Percentiles rank a stretch among this genome's conserved stretches.
Evolutionary conservation across 768 basidiomycete genomes (phyloP).

Genomic region (Collybiopsis confluens): DNA sequence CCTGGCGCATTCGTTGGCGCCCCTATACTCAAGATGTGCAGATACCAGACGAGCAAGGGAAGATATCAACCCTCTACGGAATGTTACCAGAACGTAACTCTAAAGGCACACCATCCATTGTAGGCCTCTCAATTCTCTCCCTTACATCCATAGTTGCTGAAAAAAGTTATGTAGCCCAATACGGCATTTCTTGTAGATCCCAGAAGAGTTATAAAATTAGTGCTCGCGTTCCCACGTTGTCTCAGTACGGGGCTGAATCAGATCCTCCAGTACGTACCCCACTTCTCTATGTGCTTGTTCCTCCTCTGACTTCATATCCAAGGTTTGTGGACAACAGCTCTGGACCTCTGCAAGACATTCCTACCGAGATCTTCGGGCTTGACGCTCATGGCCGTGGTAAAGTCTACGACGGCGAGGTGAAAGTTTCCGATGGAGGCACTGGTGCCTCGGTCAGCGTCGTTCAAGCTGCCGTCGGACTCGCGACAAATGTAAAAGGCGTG

Average conservation of each 20-base stretch:
- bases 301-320: background rate
- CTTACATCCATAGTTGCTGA: background rate
- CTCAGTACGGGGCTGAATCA: slow-evolving; percentile 3
- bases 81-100: slow-evolving; percentile 1
- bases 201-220: background rate
- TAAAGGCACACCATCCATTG: background rate
- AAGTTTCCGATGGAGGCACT: background rate
- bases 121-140: background rate
- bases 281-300: background rate
- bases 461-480: background rate
- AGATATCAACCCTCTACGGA: background rate
- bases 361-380: background rate
- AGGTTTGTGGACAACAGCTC: slow-evolving; percentile 2
- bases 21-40: background rate
- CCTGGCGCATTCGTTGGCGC: too few relatives aligned
- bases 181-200: slow-evolving; percentile 8
- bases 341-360: slow-evolving; percentile 2
- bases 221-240: background rate
- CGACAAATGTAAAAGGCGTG: background rate
- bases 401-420: background rate
- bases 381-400: background rate
- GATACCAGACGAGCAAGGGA: slow-evolving; percentile 1
- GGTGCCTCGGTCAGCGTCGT: background rate
- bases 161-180: background rate
- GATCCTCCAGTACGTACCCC: slow-evolving; percentile 2